Base-by-base conservation (phyloP, 1,284 basidiomycete species). In the Puccinia coronata region DNA sequence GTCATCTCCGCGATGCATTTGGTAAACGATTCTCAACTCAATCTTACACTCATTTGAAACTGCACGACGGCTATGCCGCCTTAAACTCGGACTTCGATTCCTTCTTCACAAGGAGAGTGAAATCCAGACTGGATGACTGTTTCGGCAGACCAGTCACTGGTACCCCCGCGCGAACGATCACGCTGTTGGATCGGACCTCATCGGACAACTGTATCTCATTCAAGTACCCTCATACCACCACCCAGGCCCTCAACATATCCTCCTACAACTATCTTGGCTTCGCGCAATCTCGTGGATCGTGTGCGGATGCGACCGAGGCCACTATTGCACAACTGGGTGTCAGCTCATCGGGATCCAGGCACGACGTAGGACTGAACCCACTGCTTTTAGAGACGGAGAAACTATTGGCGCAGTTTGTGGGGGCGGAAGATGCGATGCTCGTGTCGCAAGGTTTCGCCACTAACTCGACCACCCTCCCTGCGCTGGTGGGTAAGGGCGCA, bases 211-310 rank as follows among this genome's bases (percentile, higher is more conserved):
- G 94, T 87, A 88, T 90, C 85, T 92, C 92, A 9, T 93, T 95
- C 84, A 87, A 91, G 63, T 88, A 92, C 83, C 92, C 93, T 0
- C 96, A 95, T 82, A 90, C 89, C 0, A 90, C 90, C 63, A 86
- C 85, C 39, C 93, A 96, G 81, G 93, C 92, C 0, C 91, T 99
- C 84, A 99, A 99, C 87, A 92, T 98, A 83, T 96, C 95, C 14
- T 98, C 95, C 6, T 99, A 99, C 89, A 99, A 99, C 88, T 99
- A 99, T 86, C 93, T 99, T 84, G 96, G 97, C 6, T 99, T 99
- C 85, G 96, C 96, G 0, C 95, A 98, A 86, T 93, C 92, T 34
- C 90, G 91, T 20, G 96, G 97, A 36, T 93, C 93, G 12, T 98
- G 96, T 85, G 93, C 97, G 0, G 96, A 98, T 85, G 93, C 93